Base-by-base conservation (phyloP, 2,329 filamentous ascomycete genomes). In the Davidsoniella virescens region DNA sequence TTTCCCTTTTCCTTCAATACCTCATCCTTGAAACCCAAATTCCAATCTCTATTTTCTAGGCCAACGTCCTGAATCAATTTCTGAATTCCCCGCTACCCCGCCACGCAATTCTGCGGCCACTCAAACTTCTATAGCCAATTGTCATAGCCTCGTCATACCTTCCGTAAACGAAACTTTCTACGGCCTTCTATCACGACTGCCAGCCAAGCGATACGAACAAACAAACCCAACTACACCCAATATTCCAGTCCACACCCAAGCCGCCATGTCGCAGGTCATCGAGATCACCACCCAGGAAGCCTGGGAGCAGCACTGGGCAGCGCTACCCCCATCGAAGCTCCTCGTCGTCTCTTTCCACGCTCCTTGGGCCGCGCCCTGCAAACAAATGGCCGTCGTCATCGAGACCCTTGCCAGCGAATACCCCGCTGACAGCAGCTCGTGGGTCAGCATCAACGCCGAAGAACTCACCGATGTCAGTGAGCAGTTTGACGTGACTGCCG, bases 341-440 rank as follows among this genome's bases (percentile, higher is more conserved):
- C 73, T 90, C 55, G 73, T 95, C 61, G 78, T 94, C 62, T 95
- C 88, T 64, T 98, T 98, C 72, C 84, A 96, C 65, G 87, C 92
- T 17, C 84, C 88, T 57, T 98, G 92, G 92, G 92, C 92, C 26
- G 87, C 87, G 53, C 92, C 92, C 43, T 96, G 92, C 71, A 80
- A 84, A 55, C 87, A 95, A 67, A 96, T 96, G 88, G 78, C 77
- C 57, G 84, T 80, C 47, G 84, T 96, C 58, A 78, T 98, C 56
- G 73, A 77, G 61, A 83, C 87, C 18, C 84, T 98, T 56, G 88
- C 90, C 56, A 78, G 80, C 60, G 87, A 88, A 63, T 94, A 94
- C 67, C 78, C 86, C 54, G 72, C 76, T 59, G 72, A 76, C 56
- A 70, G 73, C 51, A 83, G 88, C 57, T 78, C 79, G 57, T 98